Evolutionary conservation across 2,329 filamentous ascomycete genomes (phyloP), one percentile per base, ranked within the genome.

Genomic region (Botrytis tulipae): DNA sequence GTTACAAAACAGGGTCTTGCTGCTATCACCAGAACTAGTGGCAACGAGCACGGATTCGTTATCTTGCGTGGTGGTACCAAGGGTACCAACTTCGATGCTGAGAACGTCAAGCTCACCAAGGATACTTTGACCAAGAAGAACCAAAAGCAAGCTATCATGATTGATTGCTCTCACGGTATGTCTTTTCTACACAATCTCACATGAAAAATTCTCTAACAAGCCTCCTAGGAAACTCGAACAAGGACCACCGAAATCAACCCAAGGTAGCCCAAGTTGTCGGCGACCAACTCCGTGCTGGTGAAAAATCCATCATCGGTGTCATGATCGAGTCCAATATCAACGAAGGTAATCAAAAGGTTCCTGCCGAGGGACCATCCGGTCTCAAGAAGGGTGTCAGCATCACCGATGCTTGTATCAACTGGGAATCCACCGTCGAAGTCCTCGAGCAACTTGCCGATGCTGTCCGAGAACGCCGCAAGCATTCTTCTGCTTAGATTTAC

Each of bases 241-340:
- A 99, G 86, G 91, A 98, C 86, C 95, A 98, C 86, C 91, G 92
- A 80, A 99, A 99, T 85, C 95, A 99, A 85, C 96, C 96, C 80
- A 92, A 95, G 84, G 95, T 98, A 62, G 94, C 95, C 76, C 89
- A 92, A 82, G 87, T 87, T 70, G 86, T 99, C 75, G 92, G 88
- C 46, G 93, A 97, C 72, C 95, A 99, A 85, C 87, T 99, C 76
- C 90, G 92, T 70, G 91, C 92, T 77, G 95, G 95, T 74, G 93
- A 99, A 85, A 91, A 89, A 74, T 91, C 90, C 77, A 97, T 99
- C 79, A 89, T 98, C 77, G 96, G 95, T 82, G 94, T 98, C 81
- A 99, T 99, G 95, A 97, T 99, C 79, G 95, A 99, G 86, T 97
- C 94, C 81, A 95, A 98, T 85, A 95, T 98, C 87, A 90, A 95